Conservation (phyloP, 129 eudicot genomes). For the Artemisia annua region DNA sequence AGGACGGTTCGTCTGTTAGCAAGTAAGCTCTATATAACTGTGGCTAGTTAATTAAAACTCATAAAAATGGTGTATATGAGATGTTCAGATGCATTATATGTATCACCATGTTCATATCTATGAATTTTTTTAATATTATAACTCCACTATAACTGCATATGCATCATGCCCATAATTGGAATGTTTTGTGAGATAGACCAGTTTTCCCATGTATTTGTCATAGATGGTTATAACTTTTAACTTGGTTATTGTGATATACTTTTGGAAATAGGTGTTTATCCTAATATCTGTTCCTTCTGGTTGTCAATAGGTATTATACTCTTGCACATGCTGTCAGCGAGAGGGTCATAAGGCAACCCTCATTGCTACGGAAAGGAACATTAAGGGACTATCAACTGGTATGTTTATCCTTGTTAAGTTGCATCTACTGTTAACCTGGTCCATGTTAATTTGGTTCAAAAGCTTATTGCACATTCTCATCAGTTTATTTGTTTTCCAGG, state of each 20-base stretch:
- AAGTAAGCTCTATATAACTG: slow-evolving; percentile 52
- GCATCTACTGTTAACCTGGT: neutral
- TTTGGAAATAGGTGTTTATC: neutral
- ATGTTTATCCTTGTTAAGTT: slow-evolving; percentile 30
- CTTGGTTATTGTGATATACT: neutral
- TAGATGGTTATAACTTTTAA: neutral
- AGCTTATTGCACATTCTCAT: slow-evolving; percentile 7
- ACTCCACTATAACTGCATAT: neutral
- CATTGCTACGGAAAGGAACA: slow-evolving; percentile 86
- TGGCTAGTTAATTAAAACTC: neutral
- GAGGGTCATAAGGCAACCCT: slow-evolving; percentile 89
- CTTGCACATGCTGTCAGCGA: slow-evolving; percentile 99
- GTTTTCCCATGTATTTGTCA: no score
- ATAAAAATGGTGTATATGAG: neutral
- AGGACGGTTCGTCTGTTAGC: slow-evolving; percentile 82
- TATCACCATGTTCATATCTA: neutral
- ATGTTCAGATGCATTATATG: neutral
- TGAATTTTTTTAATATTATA: neutral
- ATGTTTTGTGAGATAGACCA: neutral
- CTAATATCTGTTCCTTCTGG: slow-evolving; percentile 6
- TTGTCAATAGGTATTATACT: slow-evolving; percentile 67
- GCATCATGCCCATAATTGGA: neutral
- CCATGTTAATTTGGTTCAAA: neutral
- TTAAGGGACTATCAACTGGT: slow-evolving; percentile 96
- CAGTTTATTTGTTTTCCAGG: slow-evolving; percentile 49